Conservation (phyloP, 345 rosid genomes). For the Bruguiera gymnorhiza region DNA sequence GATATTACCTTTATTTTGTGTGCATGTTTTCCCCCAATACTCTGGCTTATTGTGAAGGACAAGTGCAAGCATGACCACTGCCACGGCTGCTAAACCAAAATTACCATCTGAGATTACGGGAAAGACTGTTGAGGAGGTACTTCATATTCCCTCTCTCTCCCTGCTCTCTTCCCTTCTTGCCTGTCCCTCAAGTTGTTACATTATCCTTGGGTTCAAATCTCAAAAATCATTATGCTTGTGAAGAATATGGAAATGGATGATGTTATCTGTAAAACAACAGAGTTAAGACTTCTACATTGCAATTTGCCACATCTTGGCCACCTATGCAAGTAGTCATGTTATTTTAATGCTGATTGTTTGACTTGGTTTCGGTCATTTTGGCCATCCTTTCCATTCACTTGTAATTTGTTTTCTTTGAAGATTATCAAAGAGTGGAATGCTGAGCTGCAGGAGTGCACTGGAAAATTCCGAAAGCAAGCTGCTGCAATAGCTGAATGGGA, state of each 20-base stretch:
- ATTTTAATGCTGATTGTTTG: no score
- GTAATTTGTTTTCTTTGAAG: constrained; percentile 30
- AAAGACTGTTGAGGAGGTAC: constrained; percentile 92
- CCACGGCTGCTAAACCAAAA: constrained; percentile 55
- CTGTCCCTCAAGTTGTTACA: no score
- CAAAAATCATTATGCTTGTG: no score
- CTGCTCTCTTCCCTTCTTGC: not conserved
- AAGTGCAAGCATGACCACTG: constrained; percentile 45
- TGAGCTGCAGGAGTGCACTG: constrained; percentile 90
- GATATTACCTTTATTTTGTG: no score
- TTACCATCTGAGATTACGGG: constrained; percentile 88
- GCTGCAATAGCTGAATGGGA: constrained; percentile 97
- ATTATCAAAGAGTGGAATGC: constrained; percentile 95
- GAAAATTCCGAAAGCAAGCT: constrained; percentile 88
- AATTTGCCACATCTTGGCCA: no score
- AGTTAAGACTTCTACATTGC: no score
- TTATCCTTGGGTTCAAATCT: no score
- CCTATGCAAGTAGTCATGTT: no score
- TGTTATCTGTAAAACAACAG: no score
- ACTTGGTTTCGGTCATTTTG: no score
- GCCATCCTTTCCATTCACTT: not conserved
- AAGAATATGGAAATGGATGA: no score
- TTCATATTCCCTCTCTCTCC: not conserved
- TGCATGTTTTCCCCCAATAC: not conserved
- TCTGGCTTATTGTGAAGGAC: constrained; percentile 37